A percentile compares a stretch with the other conserved stretches of the same genome.
Conservation (phyloP, 306 rosid genomes). For the Aeschynomene evenia region DNA sequence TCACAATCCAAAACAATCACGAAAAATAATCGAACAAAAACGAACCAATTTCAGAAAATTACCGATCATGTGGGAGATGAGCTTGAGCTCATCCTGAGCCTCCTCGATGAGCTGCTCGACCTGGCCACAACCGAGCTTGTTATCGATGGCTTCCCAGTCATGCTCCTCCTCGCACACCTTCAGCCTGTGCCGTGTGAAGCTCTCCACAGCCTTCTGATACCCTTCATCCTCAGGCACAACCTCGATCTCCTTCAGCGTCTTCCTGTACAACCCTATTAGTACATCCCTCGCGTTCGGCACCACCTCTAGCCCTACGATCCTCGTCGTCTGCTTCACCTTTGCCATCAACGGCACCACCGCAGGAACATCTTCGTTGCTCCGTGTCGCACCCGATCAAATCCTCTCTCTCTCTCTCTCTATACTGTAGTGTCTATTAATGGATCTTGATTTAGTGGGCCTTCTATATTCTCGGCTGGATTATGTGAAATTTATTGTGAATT, state of each 20-base stretch:
- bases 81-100: constrained; percentile 85
- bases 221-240: constrained; percentile 90
- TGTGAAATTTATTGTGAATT: no score
- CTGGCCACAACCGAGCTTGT: constrained; percentile 78
- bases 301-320: no score
- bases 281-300: no score
- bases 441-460: no score
- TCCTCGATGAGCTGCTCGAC: constrained; percentile 97
- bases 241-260: constrained; percentile 82
- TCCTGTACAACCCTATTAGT: constrained; percentile 32
- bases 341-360: no score
- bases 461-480: no score
- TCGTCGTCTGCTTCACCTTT: no score
- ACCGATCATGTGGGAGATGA: constrained; percentile 77
- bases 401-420: no score
- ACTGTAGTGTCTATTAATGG: no score
- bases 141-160: constrained; percentile 83
- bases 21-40: not conserved
- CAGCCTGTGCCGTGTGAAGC: constrained; percentile 71
- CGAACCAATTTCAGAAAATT: not conserved
- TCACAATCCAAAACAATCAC: not conserved
- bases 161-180: constrained; percentile 73
- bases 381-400: no score
- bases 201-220: constrained; percentile 89
- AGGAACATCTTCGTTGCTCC: no score